These are phyloP conservation scores for Apostasia shenzhenica DNA, from an alignment of 106 monocot genomes.

Conservation along the genomic window DNA sequence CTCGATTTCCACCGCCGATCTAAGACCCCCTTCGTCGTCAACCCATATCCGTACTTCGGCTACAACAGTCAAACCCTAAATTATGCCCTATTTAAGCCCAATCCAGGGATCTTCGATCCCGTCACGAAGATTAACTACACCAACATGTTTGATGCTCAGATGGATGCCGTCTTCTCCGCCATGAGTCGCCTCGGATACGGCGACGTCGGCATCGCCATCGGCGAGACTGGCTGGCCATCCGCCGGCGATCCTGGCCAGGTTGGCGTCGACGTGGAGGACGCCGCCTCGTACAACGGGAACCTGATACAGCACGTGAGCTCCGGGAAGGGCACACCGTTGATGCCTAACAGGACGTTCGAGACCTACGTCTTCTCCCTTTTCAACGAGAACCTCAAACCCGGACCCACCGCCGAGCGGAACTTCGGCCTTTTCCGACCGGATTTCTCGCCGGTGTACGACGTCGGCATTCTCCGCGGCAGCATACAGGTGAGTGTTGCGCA, in stretches of 20 bases:
- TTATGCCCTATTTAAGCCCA: conserved; percentile 59
- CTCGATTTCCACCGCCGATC: conserved; percentile 64
- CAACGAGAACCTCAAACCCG: conserved; percentile 75
- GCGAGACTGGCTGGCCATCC: conserved; percentile 80
- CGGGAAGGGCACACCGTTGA: conserved; percentile 65
- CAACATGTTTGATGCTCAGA: conserved; percentile 80
- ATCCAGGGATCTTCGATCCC: conserved; percentile 37
- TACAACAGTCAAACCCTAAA: conserved; percentile 48
- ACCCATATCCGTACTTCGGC: conserved; percentile 83
- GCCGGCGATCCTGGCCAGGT: conserved; percentile 41
- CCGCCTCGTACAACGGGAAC: conserved; percentile 47
- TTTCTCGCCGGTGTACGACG: conserved; percentile 50
- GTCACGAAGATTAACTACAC: conserved; percentile 46
- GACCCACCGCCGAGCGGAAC: conserved; percentile 58
- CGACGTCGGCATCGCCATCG: conserved; percentile 57
- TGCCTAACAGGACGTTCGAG: conserved; percentile 66
- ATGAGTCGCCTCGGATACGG: conserved; percentile 42
- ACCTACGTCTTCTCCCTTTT: conserved; percentile 65
- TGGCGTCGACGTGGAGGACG: conserved; percentile 28
- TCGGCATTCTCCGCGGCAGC: conserved; percentile 28
- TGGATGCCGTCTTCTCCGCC: conserved; percentile 70
- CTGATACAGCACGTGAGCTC: conserved; percentile 37
- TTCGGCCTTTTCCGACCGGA: conserved; percentile 59
- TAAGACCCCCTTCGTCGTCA: conserved; percentile 78
- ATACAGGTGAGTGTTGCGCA: conserved; percentile 1